Evolutionary conservation across 352 stramenopile genomes (phyloP), one percentile per base, ranked within the genome.

Genomic region (Pythium scleroteichum): DNA sequence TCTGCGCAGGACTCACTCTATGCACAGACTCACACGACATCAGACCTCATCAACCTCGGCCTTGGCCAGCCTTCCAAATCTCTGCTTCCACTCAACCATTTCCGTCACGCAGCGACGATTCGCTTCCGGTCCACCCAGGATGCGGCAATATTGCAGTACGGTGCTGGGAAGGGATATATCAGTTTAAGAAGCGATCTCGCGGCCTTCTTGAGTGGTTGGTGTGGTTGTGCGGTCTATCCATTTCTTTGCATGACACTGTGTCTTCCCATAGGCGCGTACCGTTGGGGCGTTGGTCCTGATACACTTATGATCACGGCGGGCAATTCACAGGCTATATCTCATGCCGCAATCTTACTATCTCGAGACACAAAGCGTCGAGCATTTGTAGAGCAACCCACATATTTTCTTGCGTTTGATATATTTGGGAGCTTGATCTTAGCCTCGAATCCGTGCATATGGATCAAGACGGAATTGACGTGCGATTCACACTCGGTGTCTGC

Each of bases 351-450:
- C 20, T 69, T 76, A 19, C 85, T 92, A 22, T 76, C 85, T 16
- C 73, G 81, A 49, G 79, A 78, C 47, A 88, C 83, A 53, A 92
- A 96, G 73, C 77, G 88, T 17, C 40, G 48, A 14, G 88, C 97
- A 13, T 93, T 95, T 59, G 78, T 97, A 3, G 92, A 98, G 67
- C 76, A 93, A 17, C 94, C 93, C 12, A 97, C 91, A 4, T 98
- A 98, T 69, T 98, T 98, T 57, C 68, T 98, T 13, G 91, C 84
- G 8, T 81, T 90, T 35, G 74, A 90, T 38, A 97, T 98, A 73
- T 98, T 98, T 50, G 76, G 76, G 92, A 96, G 53, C 79, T 97
- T 60, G 84, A 88, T 19, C 68, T 98, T 12, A 75, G 88, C 23
- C 53, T 97, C 27, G 72, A 84, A 44, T 71, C 75, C 16, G 65